Conservation (phyloP, 2,329 filamentous ascomycete species). For the Fusarium sp. region DNA sequence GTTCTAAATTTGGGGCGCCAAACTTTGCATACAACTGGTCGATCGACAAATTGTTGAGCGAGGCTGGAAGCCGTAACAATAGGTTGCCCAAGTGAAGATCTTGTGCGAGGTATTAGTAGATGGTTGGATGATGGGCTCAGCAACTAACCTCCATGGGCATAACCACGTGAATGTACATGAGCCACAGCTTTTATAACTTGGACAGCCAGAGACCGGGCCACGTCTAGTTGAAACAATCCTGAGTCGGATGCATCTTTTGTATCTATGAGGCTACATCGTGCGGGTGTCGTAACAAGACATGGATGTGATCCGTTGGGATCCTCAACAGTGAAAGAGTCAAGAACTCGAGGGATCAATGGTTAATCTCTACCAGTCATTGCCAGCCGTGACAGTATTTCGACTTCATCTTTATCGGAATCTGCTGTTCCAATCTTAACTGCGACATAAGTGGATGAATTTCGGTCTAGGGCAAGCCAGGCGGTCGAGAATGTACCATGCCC, state of each 20-base stretch:
- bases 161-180: constrained; percentile 45
- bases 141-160: constrained; percentile 48
- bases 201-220: constrained; percentile 46
- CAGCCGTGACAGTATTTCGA: constrained; percentile 41
- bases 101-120: not conserved
- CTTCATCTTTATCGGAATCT: constrained; percentile 38
- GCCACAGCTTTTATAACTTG: constrained; percentile 49
- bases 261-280: constrained; percentile 44
- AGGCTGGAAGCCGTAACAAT: constrained; percentile 43
- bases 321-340: constrained; percentile 44
- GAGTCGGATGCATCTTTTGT: constrained; percentile 29
- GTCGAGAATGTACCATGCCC: constrained; percentile 50
- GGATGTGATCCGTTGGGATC: constrained; percentile 48
- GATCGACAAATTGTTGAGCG: constrained; percentile 39
- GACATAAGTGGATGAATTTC: constrained; percentile 42
- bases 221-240: constrained; percentile 42
- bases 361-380: not conserved
- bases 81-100: constrained; percentile 53
- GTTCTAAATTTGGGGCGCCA: constrained; percentile 39
- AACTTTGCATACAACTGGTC: constrained; percentile 45
- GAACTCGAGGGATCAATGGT: constrained; percentile 27
- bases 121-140: not conserved
- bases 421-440: constrained; percentile 51
- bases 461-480: constrained; percentile 50
- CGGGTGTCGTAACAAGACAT: constrained; percentile 45